Evolutionary conservation across 73 alveolate species (phyloP), one percentile per base, ranked within the genome.

Genomic region (Paramecium primaurelia): DNA sequence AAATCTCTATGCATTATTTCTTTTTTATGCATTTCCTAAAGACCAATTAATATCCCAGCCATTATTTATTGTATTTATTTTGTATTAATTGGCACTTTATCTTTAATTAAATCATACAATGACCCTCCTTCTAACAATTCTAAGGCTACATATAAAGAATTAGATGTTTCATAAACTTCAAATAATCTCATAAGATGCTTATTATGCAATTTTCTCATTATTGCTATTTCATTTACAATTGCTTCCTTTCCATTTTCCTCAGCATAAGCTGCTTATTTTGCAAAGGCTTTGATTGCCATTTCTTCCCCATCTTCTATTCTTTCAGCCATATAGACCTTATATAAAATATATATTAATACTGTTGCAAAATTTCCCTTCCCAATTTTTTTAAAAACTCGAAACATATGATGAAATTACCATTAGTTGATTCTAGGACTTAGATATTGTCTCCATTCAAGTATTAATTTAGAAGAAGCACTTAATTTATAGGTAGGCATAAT

Each of bases 231-330:
- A 20, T 80, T 80, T 42, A 80, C 12, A 38, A 36, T 88, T 38
- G 64, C 88, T 73, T 71, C 91, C 51, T 89, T 89, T 12, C 94
- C 94, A 71, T 89, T 69, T 47, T 89, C 94, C 44, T 89, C 71
- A n/a, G 75, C 77, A 54, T 89, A 89, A n/a, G 94, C 94, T 22
- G 91, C 94, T 36, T 68, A 59, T 73, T 89, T 89, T 16, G 92
- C 49, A 83, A 89, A 89, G n/a, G 94, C 94, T 75, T 89, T 89
- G 6, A 89, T 64, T 28, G 94, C 94, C 75, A 89, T 71, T 25
- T 89, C 80, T 34, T 25, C 71, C 28, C 59, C 88, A 51, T 89
- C 94, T 14, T 89, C 94, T 10, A 89, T 59, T 89, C 92, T 89
- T 34, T 89, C 94, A 12, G 94, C 88, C 88, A 89, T 71, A 83